Base-by-base conservation (phyloP, 257 asterid genomes). In the Gentiana dahurica region DNA sequence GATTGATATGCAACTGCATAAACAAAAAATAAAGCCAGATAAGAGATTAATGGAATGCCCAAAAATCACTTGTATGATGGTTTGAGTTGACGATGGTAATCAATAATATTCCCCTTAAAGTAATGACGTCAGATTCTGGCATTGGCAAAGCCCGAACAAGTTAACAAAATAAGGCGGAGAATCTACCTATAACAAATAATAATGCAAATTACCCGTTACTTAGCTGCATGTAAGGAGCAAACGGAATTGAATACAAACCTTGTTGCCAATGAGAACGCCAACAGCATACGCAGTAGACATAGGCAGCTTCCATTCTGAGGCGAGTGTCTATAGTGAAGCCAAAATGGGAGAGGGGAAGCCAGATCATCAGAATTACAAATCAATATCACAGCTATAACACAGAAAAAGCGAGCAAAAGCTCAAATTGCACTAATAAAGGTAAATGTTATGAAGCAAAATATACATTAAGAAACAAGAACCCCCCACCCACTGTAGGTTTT, bases 1-100 rank as follows among this genome's bases (percentile, higher is more conserved):
- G 95, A 67, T 71, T 81, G 80, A 87, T 76, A 86, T 83, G 83
- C 61, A 91, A 73, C 98, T 91, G 90, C 89, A 80, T 51, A 58
- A 71, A 41, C 6, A 61, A 74, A 63, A 63, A 50, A 58, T 38
- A 45, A 58, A 62, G 1, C 24, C 49, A 59, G 9, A 38, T n/a
- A 50, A 36, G 36, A 34, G 12, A 59, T 24, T 8, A 66, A 58
- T 50, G 48, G 24, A 24, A 24, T 24, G 24, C 24, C 24, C 24
- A 24, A 24, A 24, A 24, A 24, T 24, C 24, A 24, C 24, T 24
- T 24, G 24, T 24, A 24, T 24, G 24, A 24, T 24, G 24, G 24
- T 24, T 24, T 24, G 24, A 0, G 24, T 24, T 24, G 24, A 24
- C 24, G 24, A 24, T 24, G 24, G 24, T 24, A 24, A 24, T 24